phyloP scores from a whole-genome alignment of 371 early-diverging fungal genomes.

The Mortierella sp. region DNA sequence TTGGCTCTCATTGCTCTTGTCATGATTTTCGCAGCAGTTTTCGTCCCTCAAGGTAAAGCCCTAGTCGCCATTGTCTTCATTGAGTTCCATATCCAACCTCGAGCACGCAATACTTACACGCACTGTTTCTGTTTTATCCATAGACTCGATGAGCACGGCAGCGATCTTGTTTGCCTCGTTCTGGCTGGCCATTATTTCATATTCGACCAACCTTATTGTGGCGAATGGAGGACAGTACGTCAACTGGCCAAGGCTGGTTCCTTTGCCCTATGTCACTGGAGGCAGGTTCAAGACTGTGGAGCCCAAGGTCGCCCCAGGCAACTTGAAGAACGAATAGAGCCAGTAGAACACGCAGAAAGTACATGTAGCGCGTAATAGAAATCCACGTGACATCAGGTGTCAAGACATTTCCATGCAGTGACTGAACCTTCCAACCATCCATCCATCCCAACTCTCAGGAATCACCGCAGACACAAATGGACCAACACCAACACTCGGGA shows the following conservation, averaged over 20 bases:
- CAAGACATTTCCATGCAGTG: too few species aligned
- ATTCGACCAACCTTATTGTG: conserved; percentile 13
- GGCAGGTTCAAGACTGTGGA: conserved; percentile 2
- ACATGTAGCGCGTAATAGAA: too few species aligned
- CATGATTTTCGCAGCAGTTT: conserved; percentile 24
- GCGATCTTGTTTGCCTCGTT: conserved; percentile 32
- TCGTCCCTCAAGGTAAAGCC: conserved; percentile 40
- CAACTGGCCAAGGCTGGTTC: conserved; percentile 48
- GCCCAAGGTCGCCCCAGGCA: conserved; percentile 13
- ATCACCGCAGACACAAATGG: not conserved
- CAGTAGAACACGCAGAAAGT: too few species aligned
- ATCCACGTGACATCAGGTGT: too few species aligned
- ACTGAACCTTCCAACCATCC: not conserved
- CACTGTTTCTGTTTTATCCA: conserved; percentile 1
- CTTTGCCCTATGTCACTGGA: conserved; percentile 12
- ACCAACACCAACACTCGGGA: not conserved
- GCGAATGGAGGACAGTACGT: conserved; percentile 39
- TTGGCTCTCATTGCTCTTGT: conserved; percentile 18
- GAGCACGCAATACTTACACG: too few species aligned
- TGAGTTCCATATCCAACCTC: too few species aligned
- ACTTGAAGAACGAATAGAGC: conserved; percentile 23
- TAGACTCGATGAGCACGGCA: conserved; percentile 16
- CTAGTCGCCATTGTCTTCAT: too few species aligned
- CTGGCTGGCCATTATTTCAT: conserved; percentile 35
- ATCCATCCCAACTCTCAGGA: too few species aligned